A percentile compares a stretch with the other conserved stretches of the same genome.
Conservation (phyloP, 2,329 filamentous ascomycete species). For the Sclerotinia trifoliorum region DNA sequence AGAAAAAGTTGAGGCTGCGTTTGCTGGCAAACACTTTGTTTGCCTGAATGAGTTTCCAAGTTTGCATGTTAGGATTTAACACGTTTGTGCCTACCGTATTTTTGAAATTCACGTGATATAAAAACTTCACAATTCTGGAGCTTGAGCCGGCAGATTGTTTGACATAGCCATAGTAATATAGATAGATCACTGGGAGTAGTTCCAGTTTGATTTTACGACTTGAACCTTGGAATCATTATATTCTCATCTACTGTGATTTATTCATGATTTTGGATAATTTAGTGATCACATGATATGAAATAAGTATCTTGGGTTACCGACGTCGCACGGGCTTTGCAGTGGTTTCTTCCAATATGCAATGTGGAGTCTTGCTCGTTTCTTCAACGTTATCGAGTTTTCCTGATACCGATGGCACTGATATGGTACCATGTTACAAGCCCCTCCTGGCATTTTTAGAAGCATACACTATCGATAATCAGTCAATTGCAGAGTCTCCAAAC, state of each 20-base stretch:
- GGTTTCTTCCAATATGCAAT: neutral
- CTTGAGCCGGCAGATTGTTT: neutral
- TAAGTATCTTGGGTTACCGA: neutral
- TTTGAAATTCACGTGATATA: neutral
- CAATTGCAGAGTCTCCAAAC: neutral
- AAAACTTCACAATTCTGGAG: neutral
- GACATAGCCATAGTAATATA: neutral
- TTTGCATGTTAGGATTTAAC: neutral
- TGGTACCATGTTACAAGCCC: neutral
- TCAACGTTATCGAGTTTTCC: neutral
- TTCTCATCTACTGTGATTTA: neutral
- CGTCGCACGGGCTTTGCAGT: neutral
- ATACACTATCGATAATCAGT: neutral
- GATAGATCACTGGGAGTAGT: too few species aligned
- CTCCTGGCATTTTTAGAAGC: neutral
- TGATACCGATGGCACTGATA: too few species aligned
- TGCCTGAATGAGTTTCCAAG: neutral
- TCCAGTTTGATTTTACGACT: neutral
- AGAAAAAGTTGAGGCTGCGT: constrained; percentile 11
- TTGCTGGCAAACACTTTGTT: neutral
- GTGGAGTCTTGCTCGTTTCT: neutral
- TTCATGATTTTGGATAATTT: neutral
- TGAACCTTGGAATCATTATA: neutral
- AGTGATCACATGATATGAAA: neutral
- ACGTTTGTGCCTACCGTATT: constrained; percentile 12